Evolutionary conservation across 441 rosid genomes (phyloP).

Genomic region (Lepidium campestre): DNA sequence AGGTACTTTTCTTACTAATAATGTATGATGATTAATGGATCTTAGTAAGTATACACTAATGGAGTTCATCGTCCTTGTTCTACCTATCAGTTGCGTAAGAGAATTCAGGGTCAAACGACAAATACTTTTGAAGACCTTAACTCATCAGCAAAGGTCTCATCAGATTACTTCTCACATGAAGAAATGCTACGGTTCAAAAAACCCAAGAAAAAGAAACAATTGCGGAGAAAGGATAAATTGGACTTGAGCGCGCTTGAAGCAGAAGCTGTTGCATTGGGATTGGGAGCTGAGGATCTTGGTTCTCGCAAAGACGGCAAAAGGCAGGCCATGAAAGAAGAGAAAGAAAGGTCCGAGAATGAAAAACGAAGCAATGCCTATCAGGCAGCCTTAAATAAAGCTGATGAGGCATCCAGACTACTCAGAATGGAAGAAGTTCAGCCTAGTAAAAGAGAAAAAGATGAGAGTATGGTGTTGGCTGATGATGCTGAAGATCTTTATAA

Average conservation of each 20-base stretch:
- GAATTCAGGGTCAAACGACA: slow-evolving; percentile 61
- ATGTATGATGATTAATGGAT: neutral
- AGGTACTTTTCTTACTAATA: slow-evolving; percentile 40
- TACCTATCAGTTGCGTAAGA: slow-evolving; percentile 64
- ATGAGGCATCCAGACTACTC: slow-evolving; percentile 78
- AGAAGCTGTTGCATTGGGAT: slow-evolving; percentile 78
- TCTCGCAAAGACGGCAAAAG: slow-evolving; percentile 82
- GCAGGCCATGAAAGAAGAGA: slow-evolving; percentile 76
- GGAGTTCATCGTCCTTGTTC: neutral
- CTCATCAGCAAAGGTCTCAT: slow-evolving; percentile 52
- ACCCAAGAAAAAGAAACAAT: slow-evolving; percentile 85
- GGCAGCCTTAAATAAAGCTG: slow-evolving; percentile 80
- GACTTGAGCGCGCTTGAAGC: slow-evolving; percentile 88
- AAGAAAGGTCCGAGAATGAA: slow-evolving; percentile 73
- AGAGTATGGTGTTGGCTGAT: slow-evolving; percentile 52
- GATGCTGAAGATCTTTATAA: slow-evolving; percentile 80
- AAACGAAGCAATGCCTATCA: slow-evolving; percentile 72
- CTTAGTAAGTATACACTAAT: slow-evolving; percentile 3
- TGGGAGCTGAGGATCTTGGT: slow-evolving; percentile 90
- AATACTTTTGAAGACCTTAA: slow-evolving; percentile 63
- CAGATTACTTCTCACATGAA: slow-evolving; percentile 85
- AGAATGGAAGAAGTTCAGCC: slow-evolving; percentile 56
- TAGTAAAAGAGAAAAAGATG: slow-evolving; percentile 53
- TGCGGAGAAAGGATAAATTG: slow-evolving; percentile 84
- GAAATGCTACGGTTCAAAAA: slow-evolving; percentile 86